Base-by-base conservation (phyloP, 805 yeast species). In the Candida sphagnicola region DNA sequence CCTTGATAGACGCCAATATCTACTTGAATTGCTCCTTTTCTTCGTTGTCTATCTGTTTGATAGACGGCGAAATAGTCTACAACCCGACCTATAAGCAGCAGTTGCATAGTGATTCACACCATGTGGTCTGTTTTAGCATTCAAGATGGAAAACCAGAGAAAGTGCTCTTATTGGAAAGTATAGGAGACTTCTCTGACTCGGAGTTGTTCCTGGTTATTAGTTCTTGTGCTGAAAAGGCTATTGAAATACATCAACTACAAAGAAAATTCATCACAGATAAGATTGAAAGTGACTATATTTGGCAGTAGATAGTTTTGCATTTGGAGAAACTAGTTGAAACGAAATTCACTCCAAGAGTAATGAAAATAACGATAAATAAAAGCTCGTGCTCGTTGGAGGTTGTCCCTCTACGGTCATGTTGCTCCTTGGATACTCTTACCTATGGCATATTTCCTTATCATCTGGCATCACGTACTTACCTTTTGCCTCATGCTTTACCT, bases 1-100 rank as follows among this genome's bases (percentile, higher is more conserved):
- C 97, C 0, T 70, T 91, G 31, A 57, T 89, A 1, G 91, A 89
- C 57, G 84, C 95, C 5, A 88, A 86, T 33, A 70, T 90, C 14
- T 82, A 88, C 0, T 59, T 91, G 38, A 65, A 70, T 34, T 61
- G 74, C n/a, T 75, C 89, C 1, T 80, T 82, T 49, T 72, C 77
- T 0, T 77, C 89, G 13, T 62, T 75, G 0, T 63, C 79, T 4
- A 56, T 79, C n/a, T 69, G 74, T 6, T 51, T 74, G 3, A 45
- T 43, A 17, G 51, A 57, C 23, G 37, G 41, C n/a, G 24, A 35
- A 40, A 37, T 72, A 4, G 49, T 67, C 8, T 35, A 63, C 2
- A 62, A 69, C 35, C 91, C 93, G 1, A 49, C 67, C 2, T 58
- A 62, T 8, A 58, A 60, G 3, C 70, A 74, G 26, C 55, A 82